These are phyloP conservation scores for Cystobasidium onofrii DNA, from an alignment of 768 basidiomycete genomes.

Conservation along the genomic window DNA sequence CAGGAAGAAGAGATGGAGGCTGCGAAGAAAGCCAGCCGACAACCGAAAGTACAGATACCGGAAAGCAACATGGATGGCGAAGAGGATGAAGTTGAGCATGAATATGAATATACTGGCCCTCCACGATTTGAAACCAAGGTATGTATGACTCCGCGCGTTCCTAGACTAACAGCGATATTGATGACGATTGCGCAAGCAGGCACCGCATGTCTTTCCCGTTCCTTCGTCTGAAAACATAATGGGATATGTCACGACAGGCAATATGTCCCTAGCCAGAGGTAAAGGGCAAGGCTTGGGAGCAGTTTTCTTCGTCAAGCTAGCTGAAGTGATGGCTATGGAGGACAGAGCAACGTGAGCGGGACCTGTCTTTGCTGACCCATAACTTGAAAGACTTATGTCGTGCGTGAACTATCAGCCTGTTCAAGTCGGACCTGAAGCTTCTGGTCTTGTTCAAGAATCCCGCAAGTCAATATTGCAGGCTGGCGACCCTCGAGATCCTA, in stretches of 20 bases:
- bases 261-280: slow-evolving; percentile 69
- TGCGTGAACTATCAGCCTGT: neutral
- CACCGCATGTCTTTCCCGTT: neutral
- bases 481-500: slow-evolving; percentile 29
- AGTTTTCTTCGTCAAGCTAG: slow-evolving; percentile 51
- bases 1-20: neutral
- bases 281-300: slow-evolving; percentile 69
- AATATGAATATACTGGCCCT: neutral
- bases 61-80: neutral
- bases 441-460: slow-evolving; percentile 36
- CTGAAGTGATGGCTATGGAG: slow-evolving; percentile 26
- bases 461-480: slow-evolving; percentile 27
- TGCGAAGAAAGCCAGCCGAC: neutral
- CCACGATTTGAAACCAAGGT: neutral
- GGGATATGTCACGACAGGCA: slow-evolving; percentile 77
- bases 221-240: slow-evolving; percentile 45
- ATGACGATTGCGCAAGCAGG: neutral
- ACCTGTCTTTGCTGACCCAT: too few relatives aligned
- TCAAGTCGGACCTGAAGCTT: neutral
- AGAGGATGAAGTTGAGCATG: neutral
- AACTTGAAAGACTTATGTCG: neutral
- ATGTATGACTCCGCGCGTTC: too few relatives aligned
- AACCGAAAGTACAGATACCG: neutral
- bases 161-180: too few relatives aligned
- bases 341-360: neutral